Evolutionary conservation across 306 rosid species (phyloP).

Genomic region (Lathyrus sativus): DNA sequence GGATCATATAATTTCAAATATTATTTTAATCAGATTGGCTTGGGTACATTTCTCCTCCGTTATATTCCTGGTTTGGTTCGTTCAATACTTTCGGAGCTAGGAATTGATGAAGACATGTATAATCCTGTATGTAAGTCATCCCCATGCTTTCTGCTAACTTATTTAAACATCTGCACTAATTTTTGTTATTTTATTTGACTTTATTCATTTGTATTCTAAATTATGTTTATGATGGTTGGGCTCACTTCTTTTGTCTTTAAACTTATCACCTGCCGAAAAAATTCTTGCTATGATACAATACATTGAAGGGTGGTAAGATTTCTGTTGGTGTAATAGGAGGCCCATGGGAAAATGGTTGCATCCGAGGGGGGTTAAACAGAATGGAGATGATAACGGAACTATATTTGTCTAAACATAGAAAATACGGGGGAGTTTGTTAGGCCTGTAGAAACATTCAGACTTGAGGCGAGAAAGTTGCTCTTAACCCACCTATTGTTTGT

Average conservation of each 20-base stretch:
- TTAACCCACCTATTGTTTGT: background rate
- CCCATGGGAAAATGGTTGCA: background rate
- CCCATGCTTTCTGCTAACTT: slow-evolving; percentile 43
- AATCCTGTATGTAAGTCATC: slow-evolving; percentile 91
- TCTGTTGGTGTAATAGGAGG: slow-evolving; percentile 1
- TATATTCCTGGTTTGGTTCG: slow-evolving; percentile 68
- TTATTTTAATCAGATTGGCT: slow-evolving; percentile 66
- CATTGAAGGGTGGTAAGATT: background rate
- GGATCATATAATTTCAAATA: slow-evolving; percentile 31
- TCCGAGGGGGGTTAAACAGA: background rate
- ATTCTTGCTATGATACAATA: background rate
- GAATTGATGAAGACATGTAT: slow-evolving; percentile 88
- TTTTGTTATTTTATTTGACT: slow-evolving; percentile 10
- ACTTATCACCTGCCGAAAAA: slow-evolving; percentile 5
- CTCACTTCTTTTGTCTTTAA: slow-evolving; percentile 21
- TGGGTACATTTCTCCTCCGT: slow-evolving; percentile 76
- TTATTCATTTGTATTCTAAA: slow-evolving; percentile 19
- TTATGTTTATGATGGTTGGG: slow-evolving; percentile 27
- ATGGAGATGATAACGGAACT: background rate
- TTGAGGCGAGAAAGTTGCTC: background rate
- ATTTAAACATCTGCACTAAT: slow-evolving; percentile 26
- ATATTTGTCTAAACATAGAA: background rate
- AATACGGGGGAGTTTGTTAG: background rate
- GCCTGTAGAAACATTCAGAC: background rate
- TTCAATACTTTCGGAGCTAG: slow-evolving; percentile 65